A percentile compares a stretch with the other conserved stretches of the same genome.
Conservation (phyloP, 495 filamentous ascomycete genomes). For the Schizothecium vesticola region DNA sequence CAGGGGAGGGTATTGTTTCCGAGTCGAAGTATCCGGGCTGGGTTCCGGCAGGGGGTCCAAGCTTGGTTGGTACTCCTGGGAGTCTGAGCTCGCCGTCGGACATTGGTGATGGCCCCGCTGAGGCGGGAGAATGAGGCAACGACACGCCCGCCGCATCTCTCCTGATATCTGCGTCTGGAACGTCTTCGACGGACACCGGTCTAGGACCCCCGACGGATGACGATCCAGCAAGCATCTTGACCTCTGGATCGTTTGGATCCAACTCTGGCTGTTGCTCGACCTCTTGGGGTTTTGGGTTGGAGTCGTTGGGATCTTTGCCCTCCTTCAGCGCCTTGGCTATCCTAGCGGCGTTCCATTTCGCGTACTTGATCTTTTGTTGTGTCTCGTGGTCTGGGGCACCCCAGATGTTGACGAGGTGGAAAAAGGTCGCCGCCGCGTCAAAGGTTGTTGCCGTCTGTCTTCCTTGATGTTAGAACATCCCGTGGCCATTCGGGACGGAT, state of each 20-base stretch:
- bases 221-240: slow-evolving; percentile 45
- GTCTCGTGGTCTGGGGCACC: slow-evolving; percentile 67
- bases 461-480: neutral
- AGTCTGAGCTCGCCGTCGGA: slow-evolving; percentile 27
- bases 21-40: slow-evolving; percentile 23
- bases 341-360: slow-evolving; percentile 89
- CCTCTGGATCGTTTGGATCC: slow-evolving; percentile 58
- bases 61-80: slow-evolving; percentile 29
- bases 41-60: slow-evolving; percentile 20
- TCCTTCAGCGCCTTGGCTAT: slow-evolving; percentile 88
- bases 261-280: slow-evolving; percentile 43
- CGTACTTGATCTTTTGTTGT: slow-evolving; percentile 83
- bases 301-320: slow-evolving; percentile 86
- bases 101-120: slow-evolving; percentile 38
- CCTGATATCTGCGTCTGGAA: slow-evolving; percentile 40
- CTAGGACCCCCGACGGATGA: slow-evolving; percentile 35
- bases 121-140: slow-evolving; percentile 35
- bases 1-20: slow-evolving; percentile 19
- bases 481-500: no score
- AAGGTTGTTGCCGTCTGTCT: slow-evolving; percentile 95
- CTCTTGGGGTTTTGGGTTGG: slow-evolving; percentile 63
- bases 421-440: slow-evolving; percentile 82
- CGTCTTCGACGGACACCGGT: slow-evolving; percentile 53
- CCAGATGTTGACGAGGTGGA: slow-evolving; percentile 85
- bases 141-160: slow-evolving; percentile 32